Evolutionary conservation across 2,329 filamentous ascomycete species (phyloP), one percentile per base, ranked within the genome.

Genomic region (Achaetomium macrosporum): DNA sequence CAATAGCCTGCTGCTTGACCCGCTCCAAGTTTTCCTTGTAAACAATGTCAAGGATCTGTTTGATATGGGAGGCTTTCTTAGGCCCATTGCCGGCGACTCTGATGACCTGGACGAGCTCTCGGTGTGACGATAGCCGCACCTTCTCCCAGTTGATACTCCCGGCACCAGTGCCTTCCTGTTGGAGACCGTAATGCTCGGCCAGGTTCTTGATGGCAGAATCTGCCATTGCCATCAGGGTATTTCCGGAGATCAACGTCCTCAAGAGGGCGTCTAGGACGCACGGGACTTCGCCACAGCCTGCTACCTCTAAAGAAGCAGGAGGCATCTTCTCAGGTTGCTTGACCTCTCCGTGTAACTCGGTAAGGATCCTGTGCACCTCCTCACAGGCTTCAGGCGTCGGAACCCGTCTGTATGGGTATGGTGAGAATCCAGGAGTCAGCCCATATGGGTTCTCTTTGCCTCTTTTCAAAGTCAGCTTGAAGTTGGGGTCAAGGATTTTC

Each of bases 81-180:
- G 79, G 77, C 2, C 82, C 85, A 2, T 91, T 72, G 0, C 90
- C 90, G 10, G 87, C 88, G 8, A 72, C 69, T 59, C 82, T 83
- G 63, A 93, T 90, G 0, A 86, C 80, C 47, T 84, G 71, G 42
- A 79, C 80, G n/a, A 93, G 73, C 6, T 85, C 79, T 37, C 78
- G 72, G 5, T 79, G 65, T 1, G 79, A 67, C 1, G 83, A 80
- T 25, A 71, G 67, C 19, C 82, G 79, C 1, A 91, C 84, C 10
- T 80, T 81, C 59, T 89, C 81, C 85, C 87, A 92, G 64, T 90
- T 74, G 8, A 90, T 84, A 50, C 84, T 88, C 3, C 84, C 85
- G 60, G 84, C 82, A 5, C 85, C 85, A 10, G 85, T 70, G 7
- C 85, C 82, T 40, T 78, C 73, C 31, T 82, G 66, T 3, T 85